Evolutionary conservation across 179 eudicot species (phyloP), one percentile per base, ranked within the genome.

Genomic region (Silene vulgaris): DNA sequence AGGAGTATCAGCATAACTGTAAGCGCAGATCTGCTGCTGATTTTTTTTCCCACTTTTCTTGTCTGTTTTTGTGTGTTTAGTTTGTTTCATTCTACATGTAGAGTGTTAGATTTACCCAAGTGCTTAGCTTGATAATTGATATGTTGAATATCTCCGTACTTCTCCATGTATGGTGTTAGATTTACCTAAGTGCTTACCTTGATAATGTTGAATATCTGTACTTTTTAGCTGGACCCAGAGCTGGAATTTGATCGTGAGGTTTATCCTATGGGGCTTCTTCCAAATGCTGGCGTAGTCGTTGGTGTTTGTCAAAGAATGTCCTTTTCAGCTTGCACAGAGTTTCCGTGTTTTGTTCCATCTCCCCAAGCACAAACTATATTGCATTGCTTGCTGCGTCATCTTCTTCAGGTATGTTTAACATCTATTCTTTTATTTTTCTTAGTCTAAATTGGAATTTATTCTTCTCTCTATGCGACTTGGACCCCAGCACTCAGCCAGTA

Each of bases 211-310:
- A 35, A 62, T 75, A 72, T 50, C 54, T 80, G 65, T 57, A 76
- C 74, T 56, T 75, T 82, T 75, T 79, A 95, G 99, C 82, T 95
- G 94, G 99, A 95, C 77, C 99, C 99, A 66, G 99, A 95, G 83
- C 85, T 95, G 83, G 99, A 95, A 79, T 95, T 95, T 80, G 99
- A 95, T 78, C 95, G 97, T 78, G 99, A 95, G 88, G 88, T 95
- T 8, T 95, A 95, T 82, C 99, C 99, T 52, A 86, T 95, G 83
- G 99, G 99, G 75, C 90, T 95, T 80, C 95, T 93, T 84, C 97
- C 99, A 78, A 95, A 92, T 85, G 97, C 91, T 71, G 99, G 97
- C 45, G 94, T 95, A 28, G 97, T 92, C 20, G 97, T 92, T 75
- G 97, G 97, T 64, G 90, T 90, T 77, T 87, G 92, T 80, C 99